phyloP scores from a whole-genome alignment of 1,139 yeast species.

The Groenewaldozyma auringiensis region DNA sequence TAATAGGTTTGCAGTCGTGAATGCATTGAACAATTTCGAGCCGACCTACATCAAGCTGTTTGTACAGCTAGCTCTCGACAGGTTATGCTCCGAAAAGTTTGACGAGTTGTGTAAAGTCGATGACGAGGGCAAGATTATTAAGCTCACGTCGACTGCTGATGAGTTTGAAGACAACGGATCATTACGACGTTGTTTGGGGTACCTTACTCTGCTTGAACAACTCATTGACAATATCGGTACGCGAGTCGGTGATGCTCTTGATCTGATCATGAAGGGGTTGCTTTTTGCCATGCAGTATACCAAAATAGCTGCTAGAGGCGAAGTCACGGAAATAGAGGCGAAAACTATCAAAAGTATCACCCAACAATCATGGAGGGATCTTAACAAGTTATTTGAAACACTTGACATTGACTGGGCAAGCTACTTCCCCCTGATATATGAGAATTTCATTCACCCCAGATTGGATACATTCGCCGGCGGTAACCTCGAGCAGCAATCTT shows the following conservation, averaged over 20 bases:
- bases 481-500: conserved; percentile 76
- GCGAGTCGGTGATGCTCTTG: conserved; percentile 44
- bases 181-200: conserved; percentile 60
- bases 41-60: conserved; percentile 51
- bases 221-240: conserved; percentile 57
- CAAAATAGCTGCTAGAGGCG: conserved; percentile 39
- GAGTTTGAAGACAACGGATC: conserved; percentile 20
- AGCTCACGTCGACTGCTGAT: background rate
- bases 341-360: conserved; percentile 27
- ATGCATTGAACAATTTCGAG: conserved; percentile 57
- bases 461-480: conserved; percentile 60
- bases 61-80: conserved; percentile 53
- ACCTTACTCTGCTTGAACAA: conserved; percentile 58
- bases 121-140: background rate
- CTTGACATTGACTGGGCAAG: conserved; percentile 42
- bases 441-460: conserved; percentile 55
- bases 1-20: conserved; percentile 68
- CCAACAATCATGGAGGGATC: conserved; percentile 27
- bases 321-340: conserved; percentile 14
- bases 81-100: conserved; percentile 30
- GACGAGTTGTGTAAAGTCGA: background rate
- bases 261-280: conserved; percentile 51
- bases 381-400: conserved; percentile 24
- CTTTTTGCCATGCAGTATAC: conserved; percentile 39
- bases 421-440: conserved; percentile 46